Evolutionary conservation across 192 early-diverging fungal genomes (phyloP), one percentile per base, ranked within the genome.

Genomic region (Coemansia sp.): DNA sequence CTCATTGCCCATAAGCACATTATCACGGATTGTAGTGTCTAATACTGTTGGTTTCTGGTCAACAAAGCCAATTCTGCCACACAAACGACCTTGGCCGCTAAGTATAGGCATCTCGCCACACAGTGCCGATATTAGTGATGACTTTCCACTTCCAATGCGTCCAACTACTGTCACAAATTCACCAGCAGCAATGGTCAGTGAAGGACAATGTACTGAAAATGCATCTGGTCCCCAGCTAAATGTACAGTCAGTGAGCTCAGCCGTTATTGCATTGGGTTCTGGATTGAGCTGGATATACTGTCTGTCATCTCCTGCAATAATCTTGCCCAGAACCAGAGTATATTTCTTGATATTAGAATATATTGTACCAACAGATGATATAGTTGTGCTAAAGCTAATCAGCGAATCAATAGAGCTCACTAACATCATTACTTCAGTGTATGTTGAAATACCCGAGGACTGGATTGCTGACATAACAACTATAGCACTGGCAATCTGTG

Each of bases 91-190:
- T 6, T 82, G 70, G 5, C 92, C 93, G 18, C 60, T 60, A 3
- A 79, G 52, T 60, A 87, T 81, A 34, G 90, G 87, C 89, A 94
- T 96, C 74, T 98, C 95, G 10, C 90, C 83, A 61, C 92, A 91
- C 7, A 92, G 68, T 0, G 87, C 74, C 0, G 71, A 68, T 12
- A 92, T 67, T 58, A 93, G 75, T 52, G 82, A 85, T 18, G 75
- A 79, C 54, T 90, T 92, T 3, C 89, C 89, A 11, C 89, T 86
- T 18, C 92, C 92, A n/a, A 91, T 86, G 0, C 93, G 78, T 4
- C 94, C 93, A 25, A 94, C 90, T 2, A 94, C 81, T n/a, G 87
- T 88, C 54, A 91, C 84, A 61, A 88, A 86, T 20, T 89, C 87
- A 18, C 87, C 88, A 0, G 83, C 79, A 10, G 80, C 85, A 55